Conservation (phyloP, 306 rosid genomes). For the Quercus berberidifolia region DNA sequence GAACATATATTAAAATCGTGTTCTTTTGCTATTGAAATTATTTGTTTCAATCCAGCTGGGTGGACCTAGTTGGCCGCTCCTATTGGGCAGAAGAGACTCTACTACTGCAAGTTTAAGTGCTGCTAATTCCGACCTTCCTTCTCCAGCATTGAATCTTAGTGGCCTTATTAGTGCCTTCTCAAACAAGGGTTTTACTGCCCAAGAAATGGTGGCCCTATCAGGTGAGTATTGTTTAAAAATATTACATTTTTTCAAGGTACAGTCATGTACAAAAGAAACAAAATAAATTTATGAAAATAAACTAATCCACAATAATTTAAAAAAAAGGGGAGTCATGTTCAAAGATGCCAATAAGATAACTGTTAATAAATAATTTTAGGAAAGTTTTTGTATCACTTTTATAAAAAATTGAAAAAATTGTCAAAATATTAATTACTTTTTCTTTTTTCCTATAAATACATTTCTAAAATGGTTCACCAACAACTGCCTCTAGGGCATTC, state of each 20-base stretch:
- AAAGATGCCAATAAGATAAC: accelerated
- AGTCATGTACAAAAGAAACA: not conserved
- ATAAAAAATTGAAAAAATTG: too few relatives aligned
- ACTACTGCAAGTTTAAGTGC: conserved; percentile 53
- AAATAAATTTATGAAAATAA: not conserved
- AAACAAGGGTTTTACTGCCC: conserved; percentile 49
- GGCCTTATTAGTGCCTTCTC: conserved; percentile 45
- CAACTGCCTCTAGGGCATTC: accelerated
- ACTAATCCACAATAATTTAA: too few relatives aligned
- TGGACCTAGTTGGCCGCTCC: conserved; percentile 49
- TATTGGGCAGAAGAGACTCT: conserved; percentile 61
- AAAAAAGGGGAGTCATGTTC: too few relatives aligned
- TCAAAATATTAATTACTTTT: too few relatives aligned
- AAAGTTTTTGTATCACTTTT: too few relatives aligned
- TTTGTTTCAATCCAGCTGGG: conserved; percentile 37
- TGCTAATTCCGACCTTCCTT: conserved; percentile 54
- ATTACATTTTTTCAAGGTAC: too few relatives aligned
- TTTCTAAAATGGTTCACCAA: too few relatives aligned
- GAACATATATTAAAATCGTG: not conserved
- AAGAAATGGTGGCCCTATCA: conserved; percentile 69
- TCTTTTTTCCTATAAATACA: too few relatives aligned
- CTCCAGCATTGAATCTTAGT: conserved; percentile 31
- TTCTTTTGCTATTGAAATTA: not conserved
- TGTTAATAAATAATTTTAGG: too few relatives aligned
- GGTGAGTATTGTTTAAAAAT: conserved; percentile 16